Base-by-base conservation (phyloP, 1,284 basidiomycete species). In the Boletus putidus region DNA sequence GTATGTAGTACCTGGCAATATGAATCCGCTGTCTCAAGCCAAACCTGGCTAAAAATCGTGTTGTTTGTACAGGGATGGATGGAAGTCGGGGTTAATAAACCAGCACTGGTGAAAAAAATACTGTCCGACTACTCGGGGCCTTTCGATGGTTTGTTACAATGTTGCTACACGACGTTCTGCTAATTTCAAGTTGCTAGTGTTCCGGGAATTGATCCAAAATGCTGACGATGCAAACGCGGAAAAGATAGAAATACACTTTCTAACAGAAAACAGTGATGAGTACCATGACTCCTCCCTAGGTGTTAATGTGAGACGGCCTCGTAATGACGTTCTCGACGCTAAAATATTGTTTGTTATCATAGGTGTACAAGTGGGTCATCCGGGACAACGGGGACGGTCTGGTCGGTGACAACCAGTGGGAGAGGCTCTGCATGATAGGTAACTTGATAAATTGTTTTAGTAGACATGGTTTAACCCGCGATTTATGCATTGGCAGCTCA, bases 171-270 rank as follows among this genome's bases (percentile, higher is more conserved):
- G 23, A 16, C 23, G 12, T 20, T 36, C 16, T 27, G 31, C 23
- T 49, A 25, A 40, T 29, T 25, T 25, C 14, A 25, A 46, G 25
- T 14, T 31, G 6, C 27, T 23, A 83, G 92, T 96, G 42, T 94
- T 95, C 69, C 85, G 96, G 48, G 96, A 98, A 73, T 82, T 98
- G 18, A 77, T 98, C 6, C 82, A 98, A 78, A 99, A 99, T 71
- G 95, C 95, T 16, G 96, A 98, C 71, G 96, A 98, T 77, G 94
- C 93, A 0, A 87, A 86, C 39, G 90, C 94, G 9, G 14, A 40
- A 12, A 31, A 37, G 27, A 11, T 51, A 16, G 39, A 42, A 23
- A 51, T 51, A 25, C 27, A 29, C 7, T 51, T 51, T 15, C 25
- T 29, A 25, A 25, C 23, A 15, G 14, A 40, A 40, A 21, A 21